These are phyloP conservation scores for Obelidium mucronatum DNA, from an alignment of 192 early-diverging fungal genomes.

Conservation along the genomic window DNA sequence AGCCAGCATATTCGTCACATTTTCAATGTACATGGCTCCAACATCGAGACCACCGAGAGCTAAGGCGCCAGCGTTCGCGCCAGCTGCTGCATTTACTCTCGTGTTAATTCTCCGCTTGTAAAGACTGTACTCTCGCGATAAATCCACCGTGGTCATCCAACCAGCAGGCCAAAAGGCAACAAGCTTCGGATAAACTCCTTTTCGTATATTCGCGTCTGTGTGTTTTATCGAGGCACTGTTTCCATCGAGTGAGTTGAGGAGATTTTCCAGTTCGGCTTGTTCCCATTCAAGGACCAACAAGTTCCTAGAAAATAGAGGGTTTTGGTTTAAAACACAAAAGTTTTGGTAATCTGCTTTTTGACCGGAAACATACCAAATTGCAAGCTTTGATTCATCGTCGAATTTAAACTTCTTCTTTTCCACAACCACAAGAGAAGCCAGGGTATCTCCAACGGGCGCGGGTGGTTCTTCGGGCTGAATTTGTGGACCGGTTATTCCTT, in stretches of 20 bases:
- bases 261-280: slow-evolving; percentile 24
- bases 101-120: slow-evolving; percentile 20
- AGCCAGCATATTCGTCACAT: slow-evolving; percentile 13
- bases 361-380: too few species aligned
- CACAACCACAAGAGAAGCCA: neutral
- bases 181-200: slow-evolving; percentile 30
- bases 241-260: slow-evolving; percentile 1
- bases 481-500: slow-evolving; percentile 10
- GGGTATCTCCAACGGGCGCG: neutral
- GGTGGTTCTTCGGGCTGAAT: neutral
- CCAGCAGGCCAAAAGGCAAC: slow-evolving; percentile 32
- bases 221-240: neutral
- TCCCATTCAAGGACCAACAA: slow-evolving; percentile 34
- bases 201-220: slow-evolving; percentile 32
- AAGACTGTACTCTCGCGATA: slow-evolving; percentile 28
- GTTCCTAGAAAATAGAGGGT: too few species aligned
- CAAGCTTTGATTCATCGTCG: slow-evolving; percentile 21
- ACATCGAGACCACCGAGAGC: too few species aligned
- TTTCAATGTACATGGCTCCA: slow-evolving; percentile 8
- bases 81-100: neutral
- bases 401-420: slow-evolving; percentile 38
- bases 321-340: too few species aligned
- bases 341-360: too few species aligned
- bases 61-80: too few species aligned
- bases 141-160: slow-evolving; percentile 29